A percentile compares a stretch with the other conserved stretches of the same genome.
These are phyloP conservation scores for Pythium myriotylum DNA, from an alignment of 352 stramenopile species.

Conservation along the genomic window DNA sequence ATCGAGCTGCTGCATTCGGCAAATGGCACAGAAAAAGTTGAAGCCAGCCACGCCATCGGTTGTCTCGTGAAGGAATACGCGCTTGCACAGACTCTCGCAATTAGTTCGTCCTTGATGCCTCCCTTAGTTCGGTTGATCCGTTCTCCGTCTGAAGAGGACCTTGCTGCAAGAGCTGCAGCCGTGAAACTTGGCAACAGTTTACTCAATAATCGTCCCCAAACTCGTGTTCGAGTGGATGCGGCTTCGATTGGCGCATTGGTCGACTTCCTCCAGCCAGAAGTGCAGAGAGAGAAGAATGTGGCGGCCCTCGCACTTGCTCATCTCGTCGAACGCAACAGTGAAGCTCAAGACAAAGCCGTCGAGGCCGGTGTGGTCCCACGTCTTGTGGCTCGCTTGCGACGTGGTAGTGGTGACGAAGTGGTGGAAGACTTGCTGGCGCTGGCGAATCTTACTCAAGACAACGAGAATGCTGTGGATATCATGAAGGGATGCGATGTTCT, in stretches of 20 bases:
- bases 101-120: background rate
- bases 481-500: too few relatives aligned
- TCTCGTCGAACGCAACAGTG: too few relatives aligned
- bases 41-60: background rate
- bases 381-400: too few relatives aligned
- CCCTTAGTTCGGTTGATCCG: background rate
- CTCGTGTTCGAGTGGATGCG: background rate
- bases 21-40: background rate
- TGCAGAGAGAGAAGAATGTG: background rate
- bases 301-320: background rate
- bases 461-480: too few relatives aligned
- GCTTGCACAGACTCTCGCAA: background rate
- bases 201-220: background rate
- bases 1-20: background rate
- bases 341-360: too few relatives aligned
- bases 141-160: background rate
- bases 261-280: background rate
- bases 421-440: too few relatives aligned
- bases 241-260: background rate
- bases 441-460: too few relatives aligned
- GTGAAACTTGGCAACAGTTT: background rate
- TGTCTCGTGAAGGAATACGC: background rate
- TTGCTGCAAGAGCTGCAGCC: background rate
- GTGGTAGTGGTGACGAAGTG: too few relatives aligned
- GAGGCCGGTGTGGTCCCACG: too few relatives aligned